Base-by-base conservation (phyloP, 2,329 filamentous ascomycete genomes). In the Cadophora gregata region DNA sequence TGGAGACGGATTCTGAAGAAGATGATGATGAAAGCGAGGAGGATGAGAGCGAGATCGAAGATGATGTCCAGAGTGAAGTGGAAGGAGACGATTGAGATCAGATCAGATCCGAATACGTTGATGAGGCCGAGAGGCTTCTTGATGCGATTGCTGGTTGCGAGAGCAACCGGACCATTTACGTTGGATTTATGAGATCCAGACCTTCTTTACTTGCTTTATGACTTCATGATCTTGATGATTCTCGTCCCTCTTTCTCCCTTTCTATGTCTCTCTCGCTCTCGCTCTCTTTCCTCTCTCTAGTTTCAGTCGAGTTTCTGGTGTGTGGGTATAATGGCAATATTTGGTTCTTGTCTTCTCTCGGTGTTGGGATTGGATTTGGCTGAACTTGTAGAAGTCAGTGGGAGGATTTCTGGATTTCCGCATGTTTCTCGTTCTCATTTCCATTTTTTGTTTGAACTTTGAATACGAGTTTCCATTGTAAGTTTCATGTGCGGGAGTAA, bases 21-120 rank as follows among this genome's bases (percentile, higher is more conserved):
- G 55, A 64, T 6, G 53, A 58, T 10, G n/a, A 60, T 14, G 62
- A 64, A 10, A 29, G 19, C 21, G 62, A 63, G 7, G 62, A 38
- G 8, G 16, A 59, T 5, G 55, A 59, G 14, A 38, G 10, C 4
- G 62, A 64, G 42, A 21, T 9, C 33, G 27, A 62, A 25, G 38
- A 42, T 42, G 6, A 36, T 9, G 33, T 42, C 5, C 16, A 53
- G 16, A 51, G 7, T 10, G 48, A 19, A 53, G 21, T 7, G 1
- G 48, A 19, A 53, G 21, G 1, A 27, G 48, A 53, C 16, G 27
- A 53, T 42, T 38, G 31, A 38, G 21, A 24, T 29, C 50, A 16
- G 10, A 5, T 38, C n/a, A 38, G 21, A 24, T 29, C 50, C 29
- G 10, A 5, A 53, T 53, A 53, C 50, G 50, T 53, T 53, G n/a